phyloP scores from a whole-genome alignment of 768 basidiomycete genomes.

The Phylloporus sp. region DNA sequence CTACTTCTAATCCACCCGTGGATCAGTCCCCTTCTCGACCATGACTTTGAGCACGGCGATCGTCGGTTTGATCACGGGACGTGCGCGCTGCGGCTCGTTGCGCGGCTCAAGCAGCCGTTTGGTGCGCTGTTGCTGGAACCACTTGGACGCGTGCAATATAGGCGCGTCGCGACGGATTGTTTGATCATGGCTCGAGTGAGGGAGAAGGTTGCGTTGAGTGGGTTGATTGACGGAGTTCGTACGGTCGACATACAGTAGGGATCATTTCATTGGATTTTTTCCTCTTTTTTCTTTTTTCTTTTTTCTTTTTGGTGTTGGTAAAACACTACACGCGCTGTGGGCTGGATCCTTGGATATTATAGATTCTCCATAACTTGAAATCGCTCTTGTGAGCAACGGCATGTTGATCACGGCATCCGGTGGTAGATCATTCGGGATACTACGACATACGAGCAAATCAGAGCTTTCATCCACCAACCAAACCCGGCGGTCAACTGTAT shows the following conservation, averaged over 20 bases:
- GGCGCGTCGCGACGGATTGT: background rate
- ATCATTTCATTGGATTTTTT: background rate
- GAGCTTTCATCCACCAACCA: background rate
- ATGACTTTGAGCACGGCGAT: background rate
- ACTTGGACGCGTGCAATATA: background rate
- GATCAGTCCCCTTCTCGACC: slow-evolving; percentile 6
- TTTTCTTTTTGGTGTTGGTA: too few species aligned
- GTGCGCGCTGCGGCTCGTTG: slow-evolving; percentile 2
- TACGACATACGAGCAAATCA: background rate
- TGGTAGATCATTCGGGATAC: slow-evolving; percentile 2
- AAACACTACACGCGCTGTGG: background rate
- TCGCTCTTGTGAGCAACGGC: too few species aligned
- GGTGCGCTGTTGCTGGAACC: background rate
- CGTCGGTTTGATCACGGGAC: background rate
- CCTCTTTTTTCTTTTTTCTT: too few species aligned
- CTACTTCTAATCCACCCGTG: slow-evolving; percentile 11
- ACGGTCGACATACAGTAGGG: background rate
- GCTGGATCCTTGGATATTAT: too few species aligned
- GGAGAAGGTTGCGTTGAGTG: background rate
- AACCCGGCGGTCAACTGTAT: background rate
- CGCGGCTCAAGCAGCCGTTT: background rate
- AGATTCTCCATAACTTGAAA: too few species aligned
- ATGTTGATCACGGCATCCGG: too few species aligned
- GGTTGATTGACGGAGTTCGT: background rate
- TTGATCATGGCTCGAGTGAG: background rate